Percentiles rank a stretch among this genome's conserved stretches.
Conservation (phyloP, 2,329 filamentous ascomycete species). For the Hypoxylon sp. region DNA sequence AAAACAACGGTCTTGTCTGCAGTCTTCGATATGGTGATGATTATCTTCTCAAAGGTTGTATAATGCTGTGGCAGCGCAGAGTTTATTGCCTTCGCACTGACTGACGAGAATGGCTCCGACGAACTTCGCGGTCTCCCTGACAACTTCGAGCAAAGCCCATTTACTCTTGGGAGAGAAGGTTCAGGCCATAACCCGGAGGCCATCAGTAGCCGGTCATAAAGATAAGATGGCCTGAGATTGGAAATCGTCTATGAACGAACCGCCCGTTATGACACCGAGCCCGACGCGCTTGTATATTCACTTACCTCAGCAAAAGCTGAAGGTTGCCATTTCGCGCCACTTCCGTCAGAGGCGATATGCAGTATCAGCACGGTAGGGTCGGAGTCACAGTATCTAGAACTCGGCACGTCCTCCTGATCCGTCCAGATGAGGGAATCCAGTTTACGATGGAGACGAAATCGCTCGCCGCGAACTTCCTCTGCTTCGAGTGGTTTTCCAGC, state of each 20-base stretch:
- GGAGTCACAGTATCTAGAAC: not conserved
- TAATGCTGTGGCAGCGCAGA: conserved; percentile 59
- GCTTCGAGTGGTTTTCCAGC: conserved; percentile 44
- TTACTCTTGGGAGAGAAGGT: conserved; percentile 48
- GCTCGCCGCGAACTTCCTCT: conserved; percentile 45
- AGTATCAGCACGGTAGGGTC: conserved; percentile 31
- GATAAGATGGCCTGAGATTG: conserved; percentile 46
- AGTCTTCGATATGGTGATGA: conserved; percentile 54
- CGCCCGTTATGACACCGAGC: conserved; percentile 35
- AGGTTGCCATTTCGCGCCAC: conserved; percentile 34
- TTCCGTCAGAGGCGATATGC: conserved; percentile 38
- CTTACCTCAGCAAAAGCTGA: conserved; percentile 37
- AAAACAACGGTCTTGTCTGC: conserved; percentile 54
- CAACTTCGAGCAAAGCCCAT: conserved; percentile 60
- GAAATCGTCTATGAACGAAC: conserved; percentile 59
- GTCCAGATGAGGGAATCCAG: conserved; percentile 44
- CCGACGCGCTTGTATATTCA: conserved; percentile 20
- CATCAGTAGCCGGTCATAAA: conserved; percentile 49
- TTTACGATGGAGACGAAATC: conserved; percentile 43
- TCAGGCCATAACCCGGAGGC: conserved; percentile 47
- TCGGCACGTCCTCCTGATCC: conserved; percentile 28
- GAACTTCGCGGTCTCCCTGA: conserved; percentile 59
- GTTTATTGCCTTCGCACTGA: conserved; percentile 57
- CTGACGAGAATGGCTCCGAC: conserved; percentile 57
- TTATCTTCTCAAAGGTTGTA: conserved; percentile 56